Conservation (phyloP, 2,329 filamentous ascomycete genomes). For the Colletotrichum sp. region DNA sequence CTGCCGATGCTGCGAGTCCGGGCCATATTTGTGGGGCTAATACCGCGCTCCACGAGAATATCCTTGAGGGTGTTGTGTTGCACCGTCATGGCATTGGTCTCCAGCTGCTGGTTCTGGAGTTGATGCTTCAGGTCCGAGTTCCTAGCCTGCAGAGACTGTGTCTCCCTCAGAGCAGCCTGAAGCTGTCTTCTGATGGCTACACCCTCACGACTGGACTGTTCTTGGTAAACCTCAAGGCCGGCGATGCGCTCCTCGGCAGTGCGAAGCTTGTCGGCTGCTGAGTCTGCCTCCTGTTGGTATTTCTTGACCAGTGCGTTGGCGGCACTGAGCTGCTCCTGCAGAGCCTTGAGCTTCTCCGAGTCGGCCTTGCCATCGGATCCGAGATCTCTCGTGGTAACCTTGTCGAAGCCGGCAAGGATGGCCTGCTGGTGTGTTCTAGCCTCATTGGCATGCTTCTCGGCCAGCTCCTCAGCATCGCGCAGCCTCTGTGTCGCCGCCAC, state of each 20-base stretch:
- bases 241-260: conserved; percentile 96
- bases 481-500: conserved; percentile 76
- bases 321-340: conserved; percentile 80
- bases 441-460: conserved; percentile 86
- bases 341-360: conserved; percentile 70
- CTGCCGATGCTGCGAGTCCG: conserved; percentile 76
- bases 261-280: conserved; percentile 85
- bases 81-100: conserved; percentile 90
- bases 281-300: conserved; percentile 88
- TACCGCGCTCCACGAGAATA: conserved; percentile 85
- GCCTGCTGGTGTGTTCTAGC: conserved; percentile 84
- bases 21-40: conserved; percentile 76
- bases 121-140: conserved; percentile 85
- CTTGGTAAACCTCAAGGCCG: conserved; percentile 94
- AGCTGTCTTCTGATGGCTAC: conserved; percentile 89
- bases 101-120: conserved; percentile 84
- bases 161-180: conserved; percentile 82
- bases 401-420: conserved; percentile 82
- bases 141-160: conserved; percentile 79
- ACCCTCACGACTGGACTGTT: conserved; percentile 93
- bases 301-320: conserved; percentile 84
- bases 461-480: conserved; percentile 85
- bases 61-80: conserved; percentile 95
- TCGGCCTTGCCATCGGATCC: conserved; percentile 53
- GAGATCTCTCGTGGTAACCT: conserved; percentile 64